Conservation (phyloP, 75 land plant genomes). For the Adiantum capillusveneris region DNA sequence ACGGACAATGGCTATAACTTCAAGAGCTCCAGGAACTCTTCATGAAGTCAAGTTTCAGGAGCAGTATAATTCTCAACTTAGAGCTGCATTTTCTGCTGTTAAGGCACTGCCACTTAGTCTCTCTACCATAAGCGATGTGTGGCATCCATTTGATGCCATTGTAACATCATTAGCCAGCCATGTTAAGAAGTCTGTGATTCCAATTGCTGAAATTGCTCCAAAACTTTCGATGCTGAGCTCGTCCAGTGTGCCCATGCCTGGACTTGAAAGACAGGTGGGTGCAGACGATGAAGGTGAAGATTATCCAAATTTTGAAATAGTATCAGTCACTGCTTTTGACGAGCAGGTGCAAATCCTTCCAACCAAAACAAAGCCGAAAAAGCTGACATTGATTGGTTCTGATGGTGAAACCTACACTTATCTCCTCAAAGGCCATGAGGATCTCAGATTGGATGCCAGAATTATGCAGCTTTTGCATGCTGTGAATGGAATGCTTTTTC, state of each 20-base stretch:
- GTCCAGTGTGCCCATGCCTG: constrained; percentile 98
- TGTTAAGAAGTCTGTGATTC: constrained; percentile 65
- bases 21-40: constrained; percentile 78
- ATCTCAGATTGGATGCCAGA: constrained; percentile 97
- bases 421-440: constrained; percentile 96
- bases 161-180: constrained; percentile 70
- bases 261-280: constrained; percentile 69
- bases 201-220: constrained; percentile 78
- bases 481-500: constrained; percentile 62
- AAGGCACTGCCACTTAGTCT: constrained; percentile 72
- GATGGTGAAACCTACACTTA: constrained; percentile 89
- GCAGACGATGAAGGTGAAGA: constrained; percentile 17
- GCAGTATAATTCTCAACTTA: constrained; percentile 61
- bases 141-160: constrained; percentile 86
- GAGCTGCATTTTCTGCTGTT: constrained; percentile 64
- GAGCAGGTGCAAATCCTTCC: constrained; percentile 68
- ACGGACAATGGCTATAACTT: constrained; percentile 77
- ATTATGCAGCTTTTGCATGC: constrained; percentile 97
- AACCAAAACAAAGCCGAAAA: constrained; percentile 97
- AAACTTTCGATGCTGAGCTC: constrained; percentile 57
- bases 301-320: constrained; percentile 29
- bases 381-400: constrained; percentile 76
- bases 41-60: constrained; percentile 90
- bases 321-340: constrained; percentile 76
- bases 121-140: constrained; percentile 65